A percentile compares a stretch with the other conserved stretches of the same genome.
Evolutionary conservation across 495 filamentous ascomycete species (phyloP).

Genomic region (Podospora comata): DNA sequence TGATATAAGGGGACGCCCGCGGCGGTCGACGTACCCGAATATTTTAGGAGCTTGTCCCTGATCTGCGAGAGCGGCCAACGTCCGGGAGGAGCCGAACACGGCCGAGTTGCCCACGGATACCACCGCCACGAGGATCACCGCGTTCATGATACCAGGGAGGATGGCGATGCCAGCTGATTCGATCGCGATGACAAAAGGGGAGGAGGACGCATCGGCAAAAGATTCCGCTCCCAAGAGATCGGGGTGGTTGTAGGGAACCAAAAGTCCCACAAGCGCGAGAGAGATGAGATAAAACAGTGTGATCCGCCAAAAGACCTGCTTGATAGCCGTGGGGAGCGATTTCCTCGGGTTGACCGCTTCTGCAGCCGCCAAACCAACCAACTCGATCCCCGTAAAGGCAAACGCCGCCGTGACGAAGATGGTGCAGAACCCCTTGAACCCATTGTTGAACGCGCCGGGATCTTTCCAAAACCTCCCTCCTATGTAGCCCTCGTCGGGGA

Average conservation of each 20-base stretch:
- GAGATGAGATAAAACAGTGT: slow-evolving; percentile 80
- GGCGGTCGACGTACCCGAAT: slow-evolving; percentile 77
- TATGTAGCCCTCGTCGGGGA: slow-evolving; percentile 70
- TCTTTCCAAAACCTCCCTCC: slow-evolving; percentile 79
- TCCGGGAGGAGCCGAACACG: slow-evolving; percentile 83
- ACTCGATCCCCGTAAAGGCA: slow-evolving; percentile 86
- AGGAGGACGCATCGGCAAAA: slow-evolving; percentile 65
- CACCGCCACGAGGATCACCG: slow-evolving; percentile 83
- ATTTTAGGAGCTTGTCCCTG: slow-evolving; percentile 76
- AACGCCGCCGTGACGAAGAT: slow-evolving; percentile 94
- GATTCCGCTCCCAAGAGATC: slow-evolving; percentile 55
- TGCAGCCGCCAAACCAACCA: slow-evolving; percentile 88
- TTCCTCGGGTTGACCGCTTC: slow-evolving; percentile 86
- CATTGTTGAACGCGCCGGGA: slow-evolving; percentile 86
- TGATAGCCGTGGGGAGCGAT: slow-evolving; percentile 78
- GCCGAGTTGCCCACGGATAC: slow-evolving; percentile 84
- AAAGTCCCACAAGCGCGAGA: slow-evolving; percentile 66
- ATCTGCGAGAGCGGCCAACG: slow-evolving; percentile 80
- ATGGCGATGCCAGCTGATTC: slow-evolving; percentile 71
- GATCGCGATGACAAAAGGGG: slow-evolving; percentile 89
- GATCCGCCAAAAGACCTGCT: slow-evolving; percentile 96
- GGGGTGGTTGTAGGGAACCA: slow-evolving; percentile 66
- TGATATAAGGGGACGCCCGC: slow-evolving; percentile 73
- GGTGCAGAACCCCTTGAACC: slow-evolving; percentile 91
- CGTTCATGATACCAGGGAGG: slow-evolving; percentile 82